Base-by-base conservation (phyloP, 1,139 yeast species). In the Pichia norvegensis region DNA sequence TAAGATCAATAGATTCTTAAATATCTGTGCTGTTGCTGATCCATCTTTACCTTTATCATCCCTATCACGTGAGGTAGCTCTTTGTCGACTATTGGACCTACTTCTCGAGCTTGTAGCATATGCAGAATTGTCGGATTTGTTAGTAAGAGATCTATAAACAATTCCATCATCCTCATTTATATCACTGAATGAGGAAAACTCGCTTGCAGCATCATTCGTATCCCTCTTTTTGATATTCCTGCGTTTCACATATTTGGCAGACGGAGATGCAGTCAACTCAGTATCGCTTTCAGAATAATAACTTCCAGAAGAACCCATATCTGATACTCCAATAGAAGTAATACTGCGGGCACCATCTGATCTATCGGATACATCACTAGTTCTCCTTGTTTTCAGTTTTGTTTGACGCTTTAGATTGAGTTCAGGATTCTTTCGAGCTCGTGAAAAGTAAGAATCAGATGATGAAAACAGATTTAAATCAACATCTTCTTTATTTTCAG, bases 1-100 rank as follows among this genome's bases (percentile, higher is more conserved):
- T 45, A 88, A 63, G 23, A 90, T 83, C 42, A 92, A 69, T 54
- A 92, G 65, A 61, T 88, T 87, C 44, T 95, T 74, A 58, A 84
- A 86, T 21, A 84, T 78, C 66, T 81, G 80, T 4, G 92, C 84
- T 0, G 86, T 47, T 53, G 62, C 44, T 48, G 60, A 40, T 58
- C 59, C 50, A 14, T 39, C 42, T 19, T 25, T 25, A 20, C 33
- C 40, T 25, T 40, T 37, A 17, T 41, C 45, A 40, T 46, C 41
- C 14, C 40, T 46, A 27, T 44, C 37, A 16, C 39, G 36, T 13
- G 44, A 40, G n/a, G n/a, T n/a, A 21, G 35, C 37, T 38, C 46
- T 42, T 2, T 46, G 44, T 46, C 45, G 47, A 33, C 54, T 50
- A 20, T 56, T 43, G 17, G 60, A 55, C 16, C 56, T 37, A 20